Conservation (phyloP, 2,329 filamentous ascomycete species). For the Cryphonectria radicalis region DNA sequence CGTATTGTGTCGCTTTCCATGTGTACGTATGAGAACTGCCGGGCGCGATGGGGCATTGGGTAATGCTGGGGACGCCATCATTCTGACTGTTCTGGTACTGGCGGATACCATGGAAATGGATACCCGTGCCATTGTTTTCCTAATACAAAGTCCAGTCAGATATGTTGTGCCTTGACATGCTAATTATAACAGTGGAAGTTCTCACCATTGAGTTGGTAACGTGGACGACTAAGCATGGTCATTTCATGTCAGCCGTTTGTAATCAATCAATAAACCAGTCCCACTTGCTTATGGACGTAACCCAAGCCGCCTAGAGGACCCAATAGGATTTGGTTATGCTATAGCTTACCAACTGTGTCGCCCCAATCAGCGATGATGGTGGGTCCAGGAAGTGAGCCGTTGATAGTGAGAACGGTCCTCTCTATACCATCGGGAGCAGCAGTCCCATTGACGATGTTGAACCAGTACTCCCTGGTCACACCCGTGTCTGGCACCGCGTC, state of each 20-base stretch:
- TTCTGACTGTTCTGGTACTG: constrained; percentile 36
- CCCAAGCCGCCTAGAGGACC: not conserved
- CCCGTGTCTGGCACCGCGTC: constrained; percentile 40
- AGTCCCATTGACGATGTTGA: constrained; percentile 33
- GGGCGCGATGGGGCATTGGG: constrained; percentile 54
- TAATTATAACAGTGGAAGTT: constrained; percentile 30
- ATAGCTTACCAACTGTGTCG: constrained; percentile 27
- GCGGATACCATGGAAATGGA: constrained; percentile 47
- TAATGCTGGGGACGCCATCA: constrained; percentile 20
- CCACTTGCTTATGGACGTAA: not conserved
- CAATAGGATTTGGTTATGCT: not conserved
- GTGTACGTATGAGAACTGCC: constrained; percentile 58
- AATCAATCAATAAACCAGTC: constrained; percentile 19
- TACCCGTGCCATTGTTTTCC: constrained; percentile 41
- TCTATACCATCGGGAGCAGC: constrained; percentile 42
- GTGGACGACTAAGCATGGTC: not conserved
- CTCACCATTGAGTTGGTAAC: constrained; percentile 29
- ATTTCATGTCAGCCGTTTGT: constrained; percentile 22
- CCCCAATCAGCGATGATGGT: constrained; percentile 31
- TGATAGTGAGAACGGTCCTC: constrained; percentile 43
- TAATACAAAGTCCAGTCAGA: constrained; percentile 38
- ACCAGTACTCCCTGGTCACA: constrained; percentile 42
- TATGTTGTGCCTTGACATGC: constrained; percentile 7
- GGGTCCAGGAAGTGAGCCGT: constrained; percentile 54
- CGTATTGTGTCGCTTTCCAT: constrained; percentile 58